These are phyloP conservation scores for Saitozyma podzolica DNA, from an alignment of 768 basidiomycete genomes.

Conservation along the genomic window DNA sequence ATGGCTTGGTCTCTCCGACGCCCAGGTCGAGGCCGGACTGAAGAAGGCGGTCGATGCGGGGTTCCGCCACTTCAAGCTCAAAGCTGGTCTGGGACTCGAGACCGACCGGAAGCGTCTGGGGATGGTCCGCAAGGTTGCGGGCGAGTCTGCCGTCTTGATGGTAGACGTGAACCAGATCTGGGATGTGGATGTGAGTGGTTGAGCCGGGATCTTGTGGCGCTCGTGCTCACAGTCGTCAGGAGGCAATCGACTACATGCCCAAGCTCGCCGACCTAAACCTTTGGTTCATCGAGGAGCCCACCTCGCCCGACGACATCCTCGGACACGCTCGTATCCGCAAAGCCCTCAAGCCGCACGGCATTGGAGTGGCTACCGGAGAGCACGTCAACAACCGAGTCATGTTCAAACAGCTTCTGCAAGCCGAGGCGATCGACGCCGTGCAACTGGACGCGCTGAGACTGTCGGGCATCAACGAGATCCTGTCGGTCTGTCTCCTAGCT, in stretches of 20 bases:
- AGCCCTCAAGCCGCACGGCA: conserved; percentile 70
- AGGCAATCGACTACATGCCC: conserved; percentile 86
- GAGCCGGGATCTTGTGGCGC: too few species aligned
- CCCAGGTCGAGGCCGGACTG: conserved; percentile 27
- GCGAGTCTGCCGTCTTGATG: conserved; percentile 87
- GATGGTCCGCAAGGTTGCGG: conserved; percentile 87
- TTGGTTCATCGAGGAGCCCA: conserved; percentile 83
- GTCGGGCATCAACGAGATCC: conserved; percentile 88
- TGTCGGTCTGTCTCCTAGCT: conserved; percentile 81
- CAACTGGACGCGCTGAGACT: conserved; percentile 91
- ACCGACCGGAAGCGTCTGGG: conserved; percentile 78
- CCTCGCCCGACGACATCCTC: conserved; percentile 83
- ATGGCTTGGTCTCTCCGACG: conserved; percentile 66
- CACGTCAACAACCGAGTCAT: conserved; percentile 90
- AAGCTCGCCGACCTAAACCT: conserved; percentile 56
- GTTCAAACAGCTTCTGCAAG: conserved; percentile 85
- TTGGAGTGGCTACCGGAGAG: conserved; percentile 89
- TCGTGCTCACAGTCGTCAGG: conserved; percentile 47
- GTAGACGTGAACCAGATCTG: conserved; percentile 80
- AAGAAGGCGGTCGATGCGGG: conserved; percentile 77
- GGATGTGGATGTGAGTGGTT: conserved; percentile 14
- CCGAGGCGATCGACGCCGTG: conserved; percentile 82
- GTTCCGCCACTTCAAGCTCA: conserved; percentile 91
- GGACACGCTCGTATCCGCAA: conserved; percentile 60
- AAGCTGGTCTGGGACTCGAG: conserved; percentile 79